Base-by-base conservation (phyloP, 257 asterid species). In the Nicotiana benthamiana region DNA sequence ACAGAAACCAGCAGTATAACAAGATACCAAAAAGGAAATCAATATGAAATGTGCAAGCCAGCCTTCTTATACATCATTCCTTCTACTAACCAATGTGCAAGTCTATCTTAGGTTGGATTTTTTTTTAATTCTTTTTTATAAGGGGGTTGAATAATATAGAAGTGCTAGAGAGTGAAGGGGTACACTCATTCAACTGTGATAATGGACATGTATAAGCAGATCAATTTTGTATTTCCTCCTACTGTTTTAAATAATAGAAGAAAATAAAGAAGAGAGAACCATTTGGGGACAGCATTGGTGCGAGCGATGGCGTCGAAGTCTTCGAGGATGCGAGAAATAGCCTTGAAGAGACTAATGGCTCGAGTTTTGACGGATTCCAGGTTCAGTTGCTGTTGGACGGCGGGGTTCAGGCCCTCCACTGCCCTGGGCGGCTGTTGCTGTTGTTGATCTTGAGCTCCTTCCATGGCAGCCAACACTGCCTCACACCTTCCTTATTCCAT, bases 311-410 rank as follows among this genome's bases (percentile, higher is more conserved):
- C 90, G 75, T 93, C 97, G 62, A 89, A 90, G 8, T 95, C 99
- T 76, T 93, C 96, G 61, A 93, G 97, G 84, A 93, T 95, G 86
- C 98, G 98, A 87, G 97, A 85, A 84, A 95, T 93, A 77, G 99
- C 94, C 80, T 93, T 95, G 92, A 77, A 91, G 66, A 95, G 93
- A 83, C 97, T 92, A 86, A 87, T 85, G 17, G 99, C 99, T 62
- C 99, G 94, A 74, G 98, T 95, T 87, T 90, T 95, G n/a, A 95
- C 92, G 6, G 96, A 91, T 56, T 95, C 97, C 61, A 95, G 97
- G 89, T 95, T 95, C 80, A 95, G 96, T 85, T 93, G 98, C 82
- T 92, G 97, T 79, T 95, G 98, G 74, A 95, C 93, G 40, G 94
- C 96, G 9, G 97, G 83, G 79, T 93, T 95, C 84, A 93, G 92